Evolutionary conservation across 306 rosid species (phyloP).

Genomic region (Begonia loranthoides): DNA sequence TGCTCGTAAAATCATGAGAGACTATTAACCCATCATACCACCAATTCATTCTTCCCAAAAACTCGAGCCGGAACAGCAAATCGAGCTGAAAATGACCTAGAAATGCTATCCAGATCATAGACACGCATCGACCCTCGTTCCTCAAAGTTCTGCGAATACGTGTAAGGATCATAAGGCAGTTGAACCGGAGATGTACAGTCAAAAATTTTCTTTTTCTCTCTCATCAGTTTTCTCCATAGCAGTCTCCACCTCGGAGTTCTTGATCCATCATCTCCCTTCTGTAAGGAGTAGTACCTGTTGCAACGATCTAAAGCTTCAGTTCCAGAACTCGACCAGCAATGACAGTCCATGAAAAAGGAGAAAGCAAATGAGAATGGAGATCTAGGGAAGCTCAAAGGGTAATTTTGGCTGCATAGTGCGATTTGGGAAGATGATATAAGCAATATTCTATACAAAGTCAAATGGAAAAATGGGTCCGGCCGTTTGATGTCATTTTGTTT

Average conservation of each 20-base stretch:
- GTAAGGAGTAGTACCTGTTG: not conserved
- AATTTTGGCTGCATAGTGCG: too few relatives aligned
- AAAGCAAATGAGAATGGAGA: not conserved
- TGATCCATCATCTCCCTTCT: conserved; percentile 18
- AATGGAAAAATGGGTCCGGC: too few relatives aligned
- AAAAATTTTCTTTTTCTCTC: conserved; percentile 37
- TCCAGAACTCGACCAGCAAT: conserved; percentile 17
- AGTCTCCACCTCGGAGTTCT: conserved; percentile 28
- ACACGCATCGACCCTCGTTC: conserved; percentile 28
- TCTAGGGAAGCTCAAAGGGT: not conserved
- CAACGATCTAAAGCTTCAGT: conserved; percentile 4
- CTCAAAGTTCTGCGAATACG: conserved; percentile 56
- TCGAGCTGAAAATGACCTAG: conserved; percentile 71
- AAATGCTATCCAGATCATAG: conserved; percentile 33
- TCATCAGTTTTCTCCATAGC: conserved; percentile 56
- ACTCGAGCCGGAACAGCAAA: conserved; percentile 44
- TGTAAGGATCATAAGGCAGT: conserved; percentile 35
- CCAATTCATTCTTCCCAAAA: conserved; percentile 10
- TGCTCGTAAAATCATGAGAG: too few relatives aligned
- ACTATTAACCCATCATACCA: not conserved
- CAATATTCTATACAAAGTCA: too few relatives aligned
- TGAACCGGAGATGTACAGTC: conserved; percentile 1
- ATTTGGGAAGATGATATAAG: too few relatives aligned
- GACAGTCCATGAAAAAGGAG: conserved; percentile 24
- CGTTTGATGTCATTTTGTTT: too few relatives aligned